Base-by-base conservation (phyloP, 2,329 filamentous ascomycete genomes). In the Neoscytalidium dimidiatum region DNA sequence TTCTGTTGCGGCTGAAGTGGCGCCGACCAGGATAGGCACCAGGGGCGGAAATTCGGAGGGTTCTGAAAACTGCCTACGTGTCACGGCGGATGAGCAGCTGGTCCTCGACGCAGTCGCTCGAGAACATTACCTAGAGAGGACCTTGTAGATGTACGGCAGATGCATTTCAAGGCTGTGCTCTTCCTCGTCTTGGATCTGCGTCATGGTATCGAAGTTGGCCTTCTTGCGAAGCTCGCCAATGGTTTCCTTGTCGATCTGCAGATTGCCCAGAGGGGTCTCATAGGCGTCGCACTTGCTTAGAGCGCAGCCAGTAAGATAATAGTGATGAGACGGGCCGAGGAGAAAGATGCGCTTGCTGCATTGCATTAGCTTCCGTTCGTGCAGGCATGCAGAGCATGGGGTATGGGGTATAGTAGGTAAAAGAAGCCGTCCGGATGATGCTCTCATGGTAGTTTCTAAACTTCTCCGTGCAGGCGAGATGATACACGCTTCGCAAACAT, bases 161-260 rank as follows among this genome's bases (percentile, higher is more conserved):
- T 99, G 95, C 90, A 99, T 96, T 81, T 99, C 95, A 1, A 98
- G 85, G 60, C 92, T 97, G 78, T 99, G 95, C 78, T 99, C 95
- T 4, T 86, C 85, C 67, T 92, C 86, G 72, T 99, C 95, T 5
- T 88, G 82, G 3, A 81, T 72, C 19, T 77, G 78, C 1, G 85
- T 86, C 82, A 97, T 95, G 61, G 84, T 81, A 19, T 84, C 79
- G 74, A 91, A 90, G 64, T 82, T 80, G n/a, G 80, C 81, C 3
- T 83, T 85, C 48, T 77, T 72, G 61, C 82, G 73, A 19, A 92
- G 78, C 67, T 82, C 74, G 41, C 81, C 71, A 0, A 86, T 82
- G 0, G 85, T 83, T 4, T 80, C 78, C 7, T 74, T 79, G 74
- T 96, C 92, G 33, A 96, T 83, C 0, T 73, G 73, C 4, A 96